Percentiles rank a stretch among this genome's conserved stretches.
Conservation (phyloP, 2,329 filamentous ascomycete species). For the Xylaria sp. region DNA sequence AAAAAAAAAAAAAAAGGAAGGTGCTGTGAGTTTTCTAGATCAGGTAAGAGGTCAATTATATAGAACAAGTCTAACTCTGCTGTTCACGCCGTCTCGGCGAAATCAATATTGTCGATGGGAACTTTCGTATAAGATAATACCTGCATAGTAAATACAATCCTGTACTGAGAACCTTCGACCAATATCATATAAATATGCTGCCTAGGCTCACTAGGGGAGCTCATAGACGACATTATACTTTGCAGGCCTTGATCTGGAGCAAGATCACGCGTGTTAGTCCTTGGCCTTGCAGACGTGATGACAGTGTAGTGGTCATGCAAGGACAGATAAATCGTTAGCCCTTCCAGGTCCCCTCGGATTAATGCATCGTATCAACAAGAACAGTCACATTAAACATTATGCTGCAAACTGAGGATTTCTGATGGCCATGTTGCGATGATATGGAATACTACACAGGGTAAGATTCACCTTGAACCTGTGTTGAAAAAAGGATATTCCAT, state of each 20-base stretch:
- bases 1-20: not conserved
- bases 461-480: not conserved
- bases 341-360: not conserved
- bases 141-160: not conserved
- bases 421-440: too few relatives aligned
- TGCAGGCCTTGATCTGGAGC: not conserved
- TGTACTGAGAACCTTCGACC: not conserved
- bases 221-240: not conserved
- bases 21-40: not conserved
- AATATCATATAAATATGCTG: not conserved
- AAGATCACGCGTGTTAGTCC: not conserved
- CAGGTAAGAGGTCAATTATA: not conserved
- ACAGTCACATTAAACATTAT: too few relatives aligned
- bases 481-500: not conserved
- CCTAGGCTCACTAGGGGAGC: not conserved
- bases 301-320: not conserved
- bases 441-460: not conserved
- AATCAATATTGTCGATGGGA: not conserved
- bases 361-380: too few relatives aligned
- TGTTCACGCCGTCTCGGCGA: not conserved
- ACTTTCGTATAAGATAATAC: not conserved
- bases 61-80: not conserved
- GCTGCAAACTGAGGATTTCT: too few relatives aligned
- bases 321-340: not conserved
- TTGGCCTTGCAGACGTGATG: not conserved